Evolutionary conservation across 1,284 basidiomycete species (phyloP).

Genomic region (Rhodotorula sp.): DNA sequence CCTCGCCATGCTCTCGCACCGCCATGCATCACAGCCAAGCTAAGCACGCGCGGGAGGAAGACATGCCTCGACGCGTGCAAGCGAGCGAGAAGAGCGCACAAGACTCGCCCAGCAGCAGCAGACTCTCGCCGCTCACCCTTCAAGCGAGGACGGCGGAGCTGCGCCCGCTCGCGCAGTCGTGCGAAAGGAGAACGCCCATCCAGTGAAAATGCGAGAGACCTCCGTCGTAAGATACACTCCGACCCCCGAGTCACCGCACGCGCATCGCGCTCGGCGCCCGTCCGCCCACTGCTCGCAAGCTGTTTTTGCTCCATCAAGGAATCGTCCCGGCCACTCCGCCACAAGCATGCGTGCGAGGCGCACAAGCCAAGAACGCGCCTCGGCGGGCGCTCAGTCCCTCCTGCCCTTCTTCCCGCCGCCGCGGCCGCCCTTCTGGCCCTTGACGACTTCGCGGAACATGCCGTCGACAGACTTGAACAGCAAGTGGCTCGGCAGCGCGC

Average conservation of each 20-base stretch:
- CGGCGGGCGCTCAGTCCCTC: neutral
- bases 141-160: neutral
- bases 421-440: slow-evolving; percentile 3
- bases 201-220: neutral
- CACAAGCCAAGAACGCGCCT: neutral
- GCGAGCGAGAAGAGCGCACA: no score
- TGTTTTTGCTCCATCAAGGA: no score
- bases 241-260: no score
- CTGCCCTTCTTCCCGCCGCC: slow-evolving; percentile 9
- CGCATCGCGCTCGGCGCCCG: neutral
- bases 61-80: no score
- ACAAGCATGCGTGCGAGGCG: neutral
- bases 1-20: no score
- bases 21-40: no score
- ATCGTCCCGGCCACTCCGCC: neutral
- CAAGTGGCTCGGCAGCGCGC: slow-evolving; percentile 77
- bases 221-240: neutral
- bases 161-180: neutral
- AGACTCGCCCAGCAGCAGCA: neutral
- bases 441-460: slow-evolving; percentile 72
- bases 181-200: neutral
- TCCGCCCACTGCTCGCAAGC: neutral
- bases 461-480: slow-evolving; percentile 86
- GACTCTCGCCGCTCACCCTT: neutral
- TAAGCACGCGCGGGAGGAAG: no score